Conservation (phyloP, 306 rosid genomes). For the Lagenaria siceraria region DNA sequence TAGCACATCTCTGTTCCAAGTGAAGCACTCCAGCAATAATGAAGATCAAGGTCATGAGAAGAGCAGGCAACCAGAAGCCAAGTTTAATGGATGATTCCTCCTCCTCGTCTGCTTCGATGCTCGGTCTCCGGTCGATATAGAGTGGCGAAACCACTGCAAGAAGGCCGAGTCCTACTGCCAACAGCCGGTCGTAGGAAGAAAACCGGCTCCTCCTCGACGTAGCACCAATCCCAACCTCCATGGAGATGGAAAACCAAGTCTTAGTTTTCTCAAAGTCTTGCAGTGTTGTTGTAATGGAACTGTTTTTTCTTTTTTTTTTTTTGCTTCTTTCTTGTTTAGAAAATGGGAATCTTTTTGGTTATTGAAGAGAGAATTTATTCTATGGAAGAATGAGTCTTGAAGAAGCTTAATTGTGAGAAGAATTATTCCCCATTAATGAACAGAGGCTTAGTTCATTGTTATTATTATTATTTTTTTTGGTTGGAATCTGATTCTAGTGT, state of each 20-base stretch:
- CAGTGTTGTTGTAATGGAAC: background rate
- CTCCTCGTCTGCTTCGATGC: conserved; percentile 32
- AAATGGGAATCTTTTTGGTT: background rate
- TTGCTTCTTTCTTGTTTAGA: background rate
- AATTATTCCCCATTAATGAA: conserved; percentile 9
- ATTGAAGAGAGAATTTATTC: conserved; percentile 4
- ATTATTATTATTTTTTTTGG: background rate
- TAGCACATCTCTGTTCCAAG: conserved; percentile 36
- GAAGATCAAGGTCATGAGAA: conserved; percentile 47
- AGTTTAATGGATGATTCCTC: conserved; percentile 26
- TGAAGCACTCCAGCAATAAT: conserved; percentile 35
- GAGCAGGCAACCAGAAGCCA: conserved; percentile 42
- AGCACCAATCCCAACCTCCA: conserved; percentile 25
- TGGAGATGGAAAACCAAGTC: background rate
- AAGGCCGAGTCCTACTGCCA: conserved; percentile 40
- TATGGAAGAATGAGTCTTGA: background rate
- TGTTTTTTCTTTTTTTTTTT: background rate
- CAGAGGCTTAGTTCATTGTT: background rate
- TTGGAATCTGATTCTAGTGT: conserved; percentile 1
- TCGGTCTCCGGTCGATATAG: conserved; percentile 45
- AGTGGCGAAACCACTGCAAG: conserved; percentile 82
- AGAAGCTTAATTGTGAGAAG: background rate
- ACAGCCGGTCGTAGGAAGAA: conserved; percentile 48
- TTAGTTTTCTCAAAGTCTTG: background rate
- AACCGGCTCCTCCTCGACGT: conserved; percentile 29